These are phyloP conservation scores for Vicia villosa DNA, from an alignment of 306 rosid genomes.

Conservation along the genomic window DNA sequence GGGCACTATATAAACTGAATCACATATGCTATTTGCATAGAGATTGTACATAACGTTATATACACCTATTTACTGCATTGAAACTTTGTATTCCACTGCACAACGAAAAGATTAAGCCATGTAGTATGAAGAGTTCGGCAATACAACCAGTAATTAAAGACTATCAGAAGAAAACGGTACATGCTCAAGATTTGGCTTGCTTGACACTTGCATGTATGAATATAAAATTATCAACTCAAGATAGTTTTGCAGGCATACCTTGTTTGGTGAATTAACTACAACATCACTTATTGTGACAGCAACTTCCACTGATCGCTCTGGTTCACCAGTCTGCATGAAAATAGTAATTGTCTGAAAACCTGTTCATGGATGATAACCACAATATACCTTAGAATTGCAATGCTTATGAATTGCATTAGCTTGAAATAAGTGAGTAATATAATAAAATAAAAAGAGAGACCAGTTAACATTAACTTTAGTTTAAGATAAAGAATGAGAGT, in stretches of 20 bases:
- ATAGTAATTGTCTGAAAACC: conserved; percentile 99
- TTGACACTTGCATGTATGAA: conserved; percentile 3
- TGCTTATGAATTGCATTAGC: conserved; percentile 43
- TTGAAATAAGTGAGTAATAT: conserved; percentile 39
- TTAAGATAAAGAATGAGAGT: conserved; percentile 21
- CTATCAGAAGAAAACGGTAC: neutral
- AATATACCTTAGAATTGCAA: conserved; percentile 84
- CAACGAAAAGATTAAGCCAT: conserved; percentile 8
- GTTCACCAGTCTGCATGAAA: conserved; percentile 98
- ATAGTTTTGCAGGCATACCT: conserved; percentile 55
- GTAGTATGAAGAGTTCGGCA: neutral
- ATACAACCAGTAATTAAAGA: conserved; percentile 13
- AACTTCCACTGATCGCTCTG: conserved; percentile 60
- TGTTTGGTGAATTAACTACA: conserved; percentile 80
- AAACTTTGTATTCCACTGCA: conserved; percentile 16
- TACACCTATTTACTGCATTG: neutral
- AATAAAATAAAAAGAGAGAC: conserved; percentile 33
- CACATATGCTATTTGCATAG: conserved; percentile 7
- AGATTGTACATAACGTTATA: neutral
- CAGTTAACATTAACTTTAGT: conserved; percentile 12
- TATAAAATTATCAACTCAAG: conserved; percentile 21
- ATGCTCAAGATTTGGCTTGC: neutral
- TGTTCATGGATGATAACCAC: conserved; percentile 95
- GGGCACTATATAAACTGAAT: neutral
- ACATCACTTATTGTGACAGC: conserved; percentile 63